Evolutionary conservation across 129 eudicot species (phyloP), one percentile per base, ranked within the genome.

Genomic region (Chrysanthemum makinoi): DNA sequence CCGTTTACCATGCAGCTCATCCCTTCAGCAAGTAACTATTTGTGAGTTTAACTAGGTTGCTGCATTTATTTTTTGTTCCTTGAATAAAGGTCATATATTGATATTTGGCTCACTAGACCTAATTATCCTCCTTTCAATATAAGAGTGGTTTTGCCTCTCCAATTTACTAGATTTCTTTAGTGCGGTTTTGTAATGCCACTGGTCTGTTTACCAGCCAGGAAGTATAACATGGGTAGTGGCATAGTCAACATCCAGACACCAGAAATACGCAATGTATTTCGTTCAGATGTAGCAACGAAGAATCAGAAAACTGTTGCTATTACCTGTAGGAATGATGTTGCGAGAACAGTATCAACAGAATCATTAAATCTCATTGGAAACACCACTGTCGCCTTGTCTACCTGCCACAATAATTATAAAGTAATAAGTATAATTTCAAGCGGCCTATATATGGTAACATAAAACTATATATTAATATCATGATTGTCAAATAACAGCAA

Each of bases 291-390:
- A 49, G 49, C 50, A 52, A n/a, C 24, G 20, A 30, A 9, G 7
- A 10, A 73, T 48, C 4, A 35, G 4, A 43, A 56, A 52, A 16
- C 44, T 18, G 8, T 66, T 61, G 28, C 39, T n/a, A 10, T 39
- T 85, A 89, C 98, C 98, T 94, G 98, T 69, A 94, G 85, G 86
- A 94, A 94, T 70, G 98, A 87, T 51, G 95, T 80, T 60, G 98
- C 98, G 48, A 94, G 96, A 81, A 84, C 82, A 51, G 85, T 89
- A 84, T 94, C 98, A 6, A 83, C 50, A 3, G 98, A 85, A 81
- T 94, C 98, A 48, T 83, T 87, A 75, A 94, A 89, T 79, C 88
- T 84, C 96, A 94, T 89, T 17, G 98, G 98, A 80, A 83, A 89
- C 60, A 94, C 80, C 63, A 94, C 90, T 14, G 86, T 94, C 68